Base-by-base conservation (phyloP, 768 basidiomycete genomes). In the Sarcodon sp. region DNA sequence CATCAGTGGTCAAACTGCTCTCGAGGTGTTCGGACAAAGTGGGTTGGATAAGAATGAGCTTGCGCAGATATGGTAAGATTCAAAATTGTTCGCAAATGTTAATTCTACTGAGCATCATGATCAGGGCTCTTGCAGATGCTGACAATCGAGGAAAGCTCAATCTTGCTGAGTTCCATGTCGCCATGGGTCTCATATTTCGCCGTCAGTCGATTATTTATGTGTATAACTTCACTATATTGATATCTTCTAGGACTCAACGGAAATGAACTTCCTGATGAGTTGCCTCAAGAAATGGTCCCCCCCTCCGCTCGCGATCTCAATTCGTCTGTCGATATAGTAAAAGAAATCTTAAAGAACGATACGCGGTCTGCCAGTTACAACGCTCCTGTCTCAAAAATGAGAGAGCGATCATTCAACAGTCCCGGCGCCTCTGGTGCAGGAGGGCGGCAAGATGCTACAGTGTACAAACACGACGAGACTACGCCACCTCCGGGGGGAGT, bases 131-230 rank as follows among this genome's bases (percentile, higher is more conserved):
- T 6, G 89, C 93, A 15, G 96, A 99, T 64, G 75, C 78, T 35
- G 86, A 93, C 51, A 90, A 98, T 64, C 82, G 91, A 18, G 96
- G 96, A 18, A 96, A 92, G 64, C 77, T 98, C 44, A 97, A 96
- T 55, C 69, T 94, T 27, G 85, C 88, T 11, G 96, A 98, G 61
- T 99, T 99, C 62, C 91, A 98, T 61, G 87, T 97, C 50, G 96
- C 96, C 0, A 99, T 99, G 94, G 91, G 88, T 46, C 70, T 98
- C 47, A 98, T 99, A 58, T 97, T 92, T 66, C 82, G 96, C 59
- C 76, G 94, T 97, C 67, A 56, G 87, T 77, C 13, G 39, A 7
- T 13, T 8, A 13, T 27, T 41, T 13, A 13, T 41, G 16, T 41
- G 12, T 38, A 13, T 18, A 18, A 2, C 18, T 38, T 38, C 18